A percentile compares a stretch with the other conserved stretches of the same genome.
Evolutionary conservation across 2,329 filamentous ascomycete genomes (phyloP).

Genomic region (Fusarium dlaminii): DNA sequence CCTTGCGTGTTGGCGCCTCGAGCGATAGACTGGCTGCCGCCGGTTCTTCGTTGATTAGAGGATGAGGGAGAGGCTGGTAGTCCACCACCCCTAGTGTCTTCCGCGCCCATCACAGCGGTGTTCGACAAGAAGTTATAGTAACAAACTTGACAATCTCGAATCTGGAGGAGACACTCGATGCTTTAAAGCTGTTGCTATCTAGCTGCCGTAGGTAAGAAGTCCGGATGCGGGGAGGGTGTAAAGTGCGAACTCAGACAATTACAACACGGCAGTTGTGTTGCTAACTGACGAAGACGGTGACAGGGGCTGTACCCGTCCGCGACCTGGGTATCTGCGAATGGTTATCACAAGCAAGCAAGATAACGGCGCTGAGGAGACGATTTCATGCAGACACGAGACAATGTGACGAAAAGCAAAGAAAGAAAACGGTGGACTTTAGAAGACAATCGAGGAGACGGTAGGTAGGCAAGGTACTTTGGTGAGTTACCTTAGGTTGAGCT

Average conservation of each 20-base stretch:
- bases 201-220: slow-evolving; percentile 11
- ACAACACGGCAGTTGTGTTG: slow-evolving; percentile 6
- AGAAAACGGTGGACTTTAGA: neutral
- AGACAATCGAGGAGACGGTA: neutral
- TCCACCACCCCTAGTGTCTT: slow-evolving; percentile 4
- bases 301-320: neutral
- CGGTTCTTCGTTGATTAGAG: slow-evolving; percentile 14
- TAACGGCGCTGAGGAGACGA: neutral
- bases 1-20: slow-evolving; percentile 18
- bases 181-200: slow-evolving; percentile 12
- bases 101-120: slow-evolving; percentile 23
- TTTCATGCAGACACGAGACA: neutral
- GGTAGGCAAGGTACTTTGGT: neutral
- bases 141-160: slow-evolving; percentile 6
- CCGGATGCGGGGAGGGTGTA: slow-evolving; percentile 21
- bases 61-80: slow-evolving; percentile 10
- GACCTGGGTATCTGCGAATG: slow-evolving; percentile 15
- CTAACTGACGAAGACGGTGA: slow-evolving; percentile 6
- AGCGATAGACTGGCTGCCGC: slow-evolving; percentile 28
- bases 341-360: slow-evolving; percentile 6
- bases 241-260: neutral
- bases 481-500: neutral
- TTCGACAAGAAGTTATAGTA: slow-evolving; percentile 1
- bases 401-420: slow-evolving; percentile 1
- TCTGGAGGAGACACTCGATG: slow-evolving; percentile 4